Evolutionary conservation across 805 yeast genomes (phyloP).

Genomic region (Candida gorgasii): DNA sequence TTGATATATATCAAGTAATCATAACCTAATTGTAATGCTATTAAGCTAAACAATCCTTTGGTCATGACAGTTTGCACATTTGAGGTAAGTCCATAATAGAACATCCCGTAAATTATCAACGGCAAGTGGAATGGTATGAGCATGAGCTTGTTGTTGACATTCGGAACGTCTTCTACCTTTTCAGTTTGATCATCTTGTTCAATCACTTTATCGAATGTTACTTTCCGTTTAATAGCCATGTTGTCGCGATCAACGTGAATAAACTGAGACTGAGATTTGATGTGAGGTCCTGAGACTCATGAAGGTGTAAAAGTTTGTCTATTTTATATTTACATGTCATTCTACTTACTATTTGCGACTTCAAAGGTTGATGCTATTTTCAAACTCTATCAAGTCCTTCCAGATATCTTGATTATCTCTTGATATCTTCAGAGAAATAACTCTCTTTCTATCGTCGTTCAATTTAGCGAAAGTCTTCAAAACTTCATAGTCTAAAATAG

Average conservation of each 20-base stretch:
- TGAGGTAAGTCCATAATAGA: constrained; percentile 28
- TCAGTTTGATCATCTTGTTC: constrained; percentile 10
- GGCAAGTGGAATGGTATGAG: constrained; percentile 33
- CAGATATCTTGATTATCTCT: constrained; percentile 64
- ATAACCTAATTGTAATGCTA: constrained; percentile 26
- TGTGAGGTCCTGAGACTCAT: too few species aligned
- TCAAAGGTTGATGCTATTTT: constrained; percentile 28
- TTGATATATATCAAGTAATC: constrained; percentile 19
- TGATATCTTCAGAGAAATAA: constrained; percentile 53
- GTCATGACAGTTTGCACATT: constrained; percentile 24
- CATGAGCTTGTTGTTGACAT: constrained; percentile 8
- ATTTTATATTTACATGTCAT: neutral
- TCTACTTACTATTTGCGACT: neutral
- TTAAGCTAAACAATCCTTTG: constrained; percentile 26
- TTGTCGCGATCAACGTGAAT: neutral
- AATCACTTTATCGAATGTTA: constrained; percentile 14
- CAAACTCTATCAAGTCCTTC: constrained; percentile 64
- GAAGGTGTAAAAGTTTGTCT: too few species aligned
- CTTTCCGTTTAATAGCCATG: constrained; percentile 14
- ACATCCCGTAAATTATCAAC: constrained; percentile 28
- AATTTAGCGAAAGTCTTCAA: constrained; percentile 54
- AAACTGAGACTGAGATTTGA: neutral
- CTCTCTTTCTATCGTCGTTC: constrained; percentile 57
- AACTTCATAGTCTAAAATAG: constrained; percentile 64
- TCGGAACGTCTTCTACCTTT: constrained; percentile 11